Evolutionary conservation across 192 early-diverging fungal genomes (phyloP).

Genomic region (Entomortierella parvispora): DNA sequence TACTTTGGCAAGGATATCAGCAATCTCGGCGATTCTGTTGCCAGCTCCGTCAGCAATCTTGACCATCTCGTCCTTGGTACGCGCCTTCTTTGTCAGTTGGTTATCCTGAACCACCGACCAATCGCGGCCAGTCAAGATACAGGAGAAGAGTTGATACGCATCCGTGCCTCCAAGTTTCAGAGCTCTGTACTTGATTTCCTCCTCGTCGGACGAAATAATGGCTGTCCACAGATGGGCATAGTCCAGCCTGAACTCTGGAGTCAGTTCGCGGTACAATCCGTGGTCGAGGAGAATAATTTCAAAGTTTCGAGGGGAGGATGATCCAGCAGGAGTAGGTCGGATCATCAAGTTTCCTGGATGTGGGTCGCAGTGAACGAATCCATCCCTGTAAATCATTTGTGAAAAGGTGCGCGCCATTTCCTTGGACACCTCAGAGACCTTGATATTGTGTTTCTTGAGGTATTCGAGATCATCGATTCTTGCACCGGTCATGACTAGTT

Average conservation of each 20-base stretch:
- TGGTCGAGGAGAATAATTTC: conserved; percentile 89
- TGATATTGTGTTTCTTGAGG: conserved; percentile 75
- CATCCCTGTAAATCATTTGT: conserved; percentile 91
- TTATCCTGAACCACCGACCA: conserved; percentile 73
- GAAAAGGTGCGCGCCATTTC: conserved; percentile 81
- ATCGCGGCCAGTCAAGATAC: conserved; percentile 85
- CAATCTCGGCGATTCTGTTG: conserved; percentile 66
- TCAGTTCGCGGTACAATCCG: conserved; percentile 87
- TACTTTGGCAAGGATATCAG: conserved; percentile 83
- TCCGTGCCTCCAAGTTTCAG: conserved; percentile 75
- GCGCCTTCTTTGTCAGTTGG: conserved; percentile 58
- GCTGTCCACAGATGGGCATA: conserved; percentile 92
- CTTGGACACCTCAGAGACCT: conserved; percentile 77
- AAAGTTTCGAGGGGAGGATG: conserved; percentile 76
- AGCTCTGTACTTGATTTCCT: conserved; percentile 71
- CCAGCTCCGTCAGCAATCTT: conserved; percentile 47
- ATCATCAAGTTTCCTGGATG: conserved; percentile 93
- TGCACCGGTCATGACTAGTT: conserved; percentile 46
- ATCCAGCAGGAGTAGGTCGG: conserved; percentile 58
- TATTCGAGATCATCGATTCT: conserved; percentile 85
- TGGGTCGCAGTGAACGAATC: conserved; percentile 92
- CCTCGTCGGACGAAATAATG: conserved; percentile 80
- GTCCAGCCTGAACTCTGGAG: conserved; percentile 76
- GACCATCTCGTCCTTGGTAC: conserved; percentile 41
- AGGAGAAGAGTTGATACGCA: conserved; percentile 86